A percentile compares a stretch with the other conserved stretches of the same genome.
Evolutionary conservation across 106 monocot species (phyloP).

Genomic region (Acorus calamus): DNA sequence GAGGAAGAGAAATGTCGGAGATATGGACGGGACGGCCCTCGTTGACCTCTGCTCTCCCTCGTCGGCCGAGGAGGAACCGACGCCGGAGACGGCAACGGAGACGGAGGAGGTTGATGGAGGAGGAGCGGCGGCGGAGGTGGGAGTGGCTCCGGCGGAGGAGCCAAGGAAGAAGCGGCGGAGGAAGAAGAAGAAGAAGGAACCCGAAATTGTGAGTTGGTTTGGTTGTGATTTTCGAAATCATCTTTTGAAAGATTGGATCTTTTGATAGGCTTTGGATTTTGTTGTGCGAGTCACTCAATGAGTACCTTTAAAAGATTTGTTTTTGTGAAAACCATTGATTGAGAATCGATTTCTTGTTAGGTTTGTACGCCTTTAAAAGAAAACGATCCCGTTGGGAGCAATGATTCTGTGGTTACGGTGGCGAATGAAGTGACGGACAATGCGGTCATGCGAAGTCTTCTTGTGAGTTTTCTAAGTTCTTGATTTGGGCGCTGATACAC

Average conservation of each 20-base stretch:
- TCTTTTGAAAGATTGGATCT: too few species aligned
- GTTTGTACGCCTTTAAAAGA: constrained; percentile 2
- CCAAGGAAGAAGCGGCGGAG: constrained; percentile 19
- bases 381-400: constrained; percentile 12
- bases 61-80: constrained; percentile 10
- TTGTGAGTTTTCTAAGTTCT: constrained; percentile 35
- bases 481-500: too few species aligned
- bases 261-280: too few species aligned
- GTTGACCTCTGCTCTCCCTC: constrained; percentile 2
- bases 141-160: not conserved
- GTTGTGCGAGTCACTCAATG: too few species aligned
- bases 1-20: constrained; percentile 5
- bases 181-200: constrained; percentile 17
- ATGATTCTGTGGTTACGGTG: constrained; percentile 29
- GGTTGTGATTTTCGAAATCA: too few species aligned
- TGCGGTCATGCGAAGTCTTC: constrained; percentile 71
- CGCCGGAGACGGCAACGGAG: too few species aligned
- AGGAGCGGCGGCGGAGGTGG: not conserved
- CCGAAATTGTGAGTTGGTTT: too few species aligned
- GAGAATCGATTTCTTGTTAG: not conserved
- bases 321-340: too few species aligned
- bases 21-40: not conserved
- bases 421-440: constrained; percentile 36
- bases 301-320: too few species aligned
- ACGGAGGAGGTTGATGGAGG: not conserved